Evolutionary conservation across 495 filamentous ascomycete species (phyloP).

Genomic region (Rhizodiscina lignyota): DNA sequence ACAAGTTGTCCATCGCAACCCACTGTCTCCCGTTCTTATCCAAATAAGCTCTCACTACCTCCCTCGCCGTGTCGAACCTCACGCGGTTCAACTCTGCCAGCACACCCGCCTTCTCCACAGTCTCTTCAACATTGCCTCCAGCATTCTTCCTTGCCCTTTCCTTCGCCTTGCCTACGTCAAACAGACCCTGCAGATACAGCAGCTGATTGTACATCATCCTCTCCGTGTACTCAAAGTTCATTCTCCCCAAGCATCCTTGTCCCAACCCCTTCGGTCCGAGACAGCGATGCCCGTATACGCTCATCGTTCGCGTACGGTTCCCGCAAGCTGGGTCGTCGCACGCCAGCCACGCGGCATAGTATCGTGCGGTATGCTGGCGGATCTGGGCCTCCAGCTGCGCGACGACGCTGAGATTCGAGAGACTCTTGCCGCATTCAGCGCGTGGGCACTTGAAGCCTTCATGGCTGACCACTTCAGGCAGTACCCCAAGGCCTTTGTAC

Average conservation of each 20-base stretch:
- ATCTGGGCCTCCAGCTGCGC: slow-evolving; percentile 78
- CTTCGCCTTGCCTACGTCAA: slow-evolving; percentile 76
- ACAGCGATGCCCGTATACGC: slow-evolving; percentile 79
- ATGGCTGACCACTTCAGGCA: slow-evolving; percentile 24
- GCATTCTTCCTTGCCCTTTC: slow-evolving; percentile 25
- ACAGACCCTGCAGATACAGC: slow-evolving; percentile 69
- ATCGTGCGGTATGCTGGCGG: slow-evolving; percentile 56
- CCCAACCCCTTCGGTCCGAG: slow-evolving; percentile 72
- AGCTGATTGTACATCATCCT: slow-evolving; percentile 88
- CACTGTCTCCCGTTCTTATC: slow-evolving; percentile 88
- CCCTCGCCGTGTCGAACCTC: slow-evolving; percentile 57
- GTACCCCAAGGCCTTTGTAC: slow-evolving; percentile 53
- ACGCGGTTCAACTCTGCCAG: slow-evolving; percentile 65
- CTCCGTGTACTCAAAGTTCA: slow-evolving; percentile 80
- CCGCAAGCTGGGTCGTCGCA: slow-evolving; percentile 83
- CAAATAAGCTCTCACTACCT: slow-evolving; percentile 71
- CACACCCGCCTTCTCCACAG: slow-evolving; percentile 41
- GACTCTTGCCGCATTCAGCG: slow-evolving; percentile 36
- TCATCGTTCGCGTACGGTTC: slow-evolving; percentile 76
- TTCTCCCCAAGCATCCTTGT: slow-evolving; percentile 66
- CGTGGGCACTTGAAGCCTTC: slow-evolving; percentile 61
- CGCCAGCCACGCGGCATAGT: slow-evolving; percentile 83
- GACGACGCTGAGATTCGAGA: slow-evolving; percentile 57
- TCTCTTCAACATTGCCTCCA: slow-evolving; percentile 20
- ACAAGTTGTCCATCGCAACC: slow-evolving; percentile 91